Evolutionary conservation across 2,329 filamentous ascomycete genomes (phyloP), one percentile per base, ranked within the genome.

Genomic region (Exophiala dermatitidis): DNA sequence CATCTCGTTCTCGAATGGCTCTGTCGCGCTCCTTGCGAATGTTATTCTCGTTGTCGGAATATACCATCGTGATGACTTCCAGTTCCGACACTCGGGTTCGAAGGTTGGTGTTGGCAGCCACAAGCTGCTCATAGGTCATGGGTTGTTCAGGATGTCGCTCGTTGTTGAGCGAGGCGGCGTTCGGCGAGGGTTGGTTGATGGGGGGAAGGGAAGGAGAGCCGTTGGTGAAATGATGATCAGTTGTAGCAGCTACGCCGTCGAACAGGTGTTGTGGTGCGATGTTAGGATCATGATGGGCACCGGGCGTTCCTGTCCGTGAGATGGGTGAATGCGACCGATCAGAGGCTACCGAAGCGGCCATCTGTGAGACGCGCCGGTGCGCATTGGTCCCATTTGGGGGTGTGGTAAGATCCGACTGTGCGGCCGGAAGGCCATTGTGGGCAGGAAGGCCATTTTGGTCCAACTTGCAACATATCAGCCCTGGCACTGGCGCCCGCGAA

Each of bases 41-140:
- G 54, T 73, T 75, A 42, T 71, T 71, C 62, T 80, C 77, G 32
- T 77, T 77, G 60, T 80, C 77, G 47, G 75, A 72, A 52, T 73
- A 72, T 62, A 75, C 71, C 68, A 77, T 72, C 64, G 90, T 96
- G 74, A 98, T 96, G 48, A 98, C 81, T 68, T 98, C 93, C 28
- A 98, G 79, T 69, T 98, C 93, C 63, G 85, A 93, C 33, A 98
- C 91, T 40, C 93, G 84, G 0, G 93, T 98, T 73, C 94, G 95
- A n/a, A 97, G 77, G 47, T 84, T 85, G 3, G 87, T 87, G 68
- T 95, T 95, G 57, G 85, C 81, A 1, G 85, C 84, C 48, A 89
- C 75, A 28, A 95, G 79, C 66, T 95, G 88, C 10, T 63, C 61
- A 68, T 88, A 89, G 2, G 84, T 85, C 66, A 89, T 85, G 0